phyloP scores from a whole-genome alignment of 192 early-diverging fungal species.

The Paraglomus occultum region DNA sequence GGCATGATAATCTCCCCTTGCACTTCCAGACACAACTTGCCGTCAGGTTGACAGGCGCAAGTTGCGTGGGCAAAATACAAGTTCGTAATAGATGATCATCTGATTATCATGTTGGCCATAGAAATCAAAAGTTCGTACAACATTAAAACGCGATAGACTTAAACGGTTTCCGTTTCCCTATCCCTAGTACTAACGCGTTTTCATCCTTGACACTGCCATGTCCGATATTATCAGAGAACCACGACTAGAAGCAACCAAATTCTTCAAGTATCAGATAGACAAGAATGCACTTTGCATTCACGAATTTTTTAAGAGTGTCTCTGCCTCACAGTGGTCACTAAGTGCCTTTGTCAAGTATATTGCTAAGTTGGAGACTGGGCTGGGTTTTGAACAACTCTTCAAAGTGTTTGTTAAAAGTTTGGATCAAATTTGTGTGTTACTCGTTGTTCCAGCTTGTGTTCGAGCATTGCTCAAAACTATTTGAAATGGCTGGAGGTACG shows the following conservation, averaged over 20 bases:
- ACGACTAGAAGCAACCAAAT: slow-evolving; percentile 18
- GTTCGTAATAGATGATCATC: slow-evolving; percentile 16
- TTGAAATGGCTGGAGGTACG: slow-evolving; percentile 13
- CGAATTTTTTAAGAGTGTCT: slow-evolving; percentile 14
- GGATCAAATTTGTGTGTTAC: slow-evolving; percentile 14
- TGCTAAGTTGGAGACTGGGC: slow-evolving; percentile 18
- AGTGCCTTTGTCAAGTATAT: slow-evolving; percentile 16
- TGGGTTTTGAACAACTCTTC: slow-evolving; percentile 17
- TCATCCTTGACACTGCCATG: slow-evolving; percentile 15
- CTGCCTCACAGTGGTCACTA: slow-evolving; percentile 15
- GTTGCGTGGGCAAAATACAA: slow-evolving; percentile 18
- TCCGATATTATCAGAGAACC: slow-evolving; percentile 18
- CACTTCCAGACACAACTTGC: slow-evolving; percentile 18
- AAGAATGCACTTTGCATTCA: slow-evolving; percentile 11
- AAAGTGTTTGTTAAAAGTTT: slow-evolving; percentile 15
- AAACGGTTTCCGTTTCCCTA: too few relatives aligned
- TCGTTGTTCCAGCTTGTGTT: slow-evolving; percentile 14
- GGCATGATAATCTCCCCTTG: slow-evolving; percentile 15
- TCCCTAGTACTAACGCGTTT: too few relatives aligned
- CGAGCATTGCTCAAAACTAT: slow-evolving; percentile 14
- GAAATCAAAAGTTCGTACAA: slow-evolving; percentile 17
- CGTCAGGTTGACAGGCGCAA: slow-evolving; percentile 15
- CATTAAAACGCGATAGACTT: slow-evolving; percentile 18
- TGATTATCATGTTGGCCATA: slow-evolving; percentile 18
- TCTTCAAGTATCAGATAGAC: slow-evolving; percentile 14